A percentile compares a stretch with the other conserved stretches of the same genome.
These are phyloP conservation scores for Aspergillus aculeatinus DNA, from an alignment of 2,329 filamentous ascomycete genomes.

Conservation along the genomic window DNA sequence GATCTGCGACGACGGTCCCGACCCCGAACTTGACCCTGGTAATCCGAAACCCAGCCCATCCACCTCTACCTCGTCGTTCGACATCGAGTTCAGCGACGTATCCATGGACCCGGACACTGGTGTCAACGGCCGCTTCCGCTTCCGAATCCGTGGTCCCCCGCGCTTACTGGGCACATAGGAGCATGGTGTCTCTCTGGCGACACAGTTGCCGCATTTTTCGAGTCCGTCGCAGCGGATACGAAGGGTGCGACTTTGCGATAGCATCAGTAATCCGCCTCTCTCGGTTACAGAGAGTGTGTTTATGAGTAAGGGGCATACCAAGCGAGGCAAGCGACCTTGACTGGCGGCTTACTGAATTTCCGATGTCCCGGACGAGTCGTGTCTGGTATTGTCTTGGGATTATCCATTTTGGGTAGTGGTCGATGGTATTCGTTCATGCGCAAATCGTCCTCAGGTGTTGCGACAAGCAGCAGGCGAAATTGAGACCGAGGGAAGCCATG, in stretches of 20 bases:
- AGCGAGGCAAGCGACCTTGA: conserved; percentile 53
- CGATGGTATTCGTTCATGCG: not conserved
- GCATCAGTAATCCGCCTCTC: no score
- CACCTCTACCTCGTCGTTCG: not conserved
- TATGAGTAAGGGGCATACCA: conserved; percentile 40
- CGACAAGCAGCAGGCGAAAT: no score
- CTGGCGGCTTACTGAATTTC: conserved; percentile 39
- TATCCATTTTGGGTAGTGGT: not conserved
- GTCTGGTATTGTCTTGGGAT: not conserved
- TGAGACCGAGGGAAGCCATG: no score
- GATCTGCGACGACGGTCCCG: not conserved
- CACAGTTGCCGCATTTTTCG: conserved; percentile 40
- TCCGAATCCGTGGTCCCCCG: conserved; percentile 1
- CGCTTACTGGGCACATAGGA: conserved; percentile 6
- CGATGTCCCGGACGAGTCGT: conserved; percentile 4
- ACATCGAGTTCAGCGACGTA: not conserved
- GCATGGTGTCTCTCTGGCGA: conserved; percentile 29
- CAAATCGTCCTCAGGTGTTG: not conserved
- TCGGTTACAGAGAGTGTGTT: not conserved
- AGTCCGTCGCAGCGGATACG: conserved; percentile 51
- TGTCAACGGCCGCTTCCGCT: conserved; percentile 1
- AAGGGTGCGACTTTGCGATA: conserved; percentile 42
- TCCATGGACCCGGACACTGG: not conserved
- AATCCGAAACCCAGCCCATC: not conserved
- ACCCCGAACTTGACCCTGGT: not conserved